Percentiles rank a stretch among this genome's conserved stretches.
Conservation (phyloP, 352 stramenopile genomes). For the Globisporangium abappressorium region DNA sequence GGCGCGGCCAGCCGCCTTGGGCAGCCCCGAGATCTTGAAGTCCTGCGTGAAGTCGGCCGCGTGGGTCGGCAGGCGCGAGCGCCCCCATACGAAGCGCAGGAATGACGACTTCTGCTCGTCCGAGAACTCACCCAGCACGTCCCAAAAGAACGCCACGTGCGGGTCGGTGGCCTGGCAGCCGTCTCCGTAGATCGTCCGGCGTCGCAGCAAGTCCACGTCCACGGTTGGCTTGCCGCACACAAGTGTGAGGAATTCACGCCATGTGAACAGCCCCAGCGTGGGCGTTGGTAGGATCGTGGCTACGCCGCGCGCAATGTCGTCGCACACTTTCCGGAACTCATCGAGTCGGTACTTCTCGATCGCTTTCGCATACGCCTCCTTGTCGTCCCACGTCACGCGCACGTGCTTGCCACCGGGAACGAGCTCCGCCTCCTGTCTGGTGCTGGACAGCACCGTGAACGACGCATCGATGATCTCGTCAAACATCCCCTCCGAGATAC, state of each 20-base stretch:
- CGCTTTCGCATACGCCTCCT: conserved; percentile 73
- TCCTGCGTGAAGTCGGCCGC: conserved; percentile 87
- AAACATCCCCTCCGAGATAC: conserved; percentile 85
- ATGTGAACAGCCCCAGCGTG: conserved; percentile 83
- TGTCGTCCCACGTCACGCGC: conserved; percentile 90
- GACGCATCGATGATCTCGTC: conserved; percentile 89
- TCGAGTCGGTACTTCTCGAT: conserved; percentile 75
- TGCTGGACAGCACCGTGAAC: conserved; percentile 87
- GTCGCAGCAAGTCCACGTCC: conserved; percentile 82
- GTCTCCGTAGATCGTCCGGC: conserved; percentile 88
- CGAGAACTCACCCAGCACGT: conserved; percentile 82
- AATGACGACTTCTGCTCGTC: conserved; percentile 90
- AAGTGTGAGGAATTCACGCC: conserved; percentile 86
- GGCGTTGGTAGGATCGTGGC: conserved; percentile 83
- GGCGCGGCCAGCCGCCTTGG: conserved; percentile 65
- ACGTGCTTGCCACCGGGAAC: conserved; percentile 73
- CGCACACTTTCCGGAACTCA: conserved; percentile 79
- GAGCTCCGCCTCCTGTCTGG: conserved; percentile 76
- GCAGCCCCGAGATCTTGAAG: conserved; percentile 87
- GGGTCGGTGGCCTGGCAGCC: conserved; percentile 82
- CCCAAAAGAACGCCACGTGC: conserved; percentile 91
- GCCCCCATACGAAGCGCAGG: conserved; percentile 85
- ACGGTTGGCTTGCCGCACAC: conserved; percentile 89
- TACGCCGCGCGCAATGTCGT: conserved; percentile 72
- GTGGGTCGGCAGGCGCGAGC: conserved; percentile 88